Evolutionary conservation across 208 protist genomes (phyloP).

Genomic region (Leishmania aethiopica): DNA sequence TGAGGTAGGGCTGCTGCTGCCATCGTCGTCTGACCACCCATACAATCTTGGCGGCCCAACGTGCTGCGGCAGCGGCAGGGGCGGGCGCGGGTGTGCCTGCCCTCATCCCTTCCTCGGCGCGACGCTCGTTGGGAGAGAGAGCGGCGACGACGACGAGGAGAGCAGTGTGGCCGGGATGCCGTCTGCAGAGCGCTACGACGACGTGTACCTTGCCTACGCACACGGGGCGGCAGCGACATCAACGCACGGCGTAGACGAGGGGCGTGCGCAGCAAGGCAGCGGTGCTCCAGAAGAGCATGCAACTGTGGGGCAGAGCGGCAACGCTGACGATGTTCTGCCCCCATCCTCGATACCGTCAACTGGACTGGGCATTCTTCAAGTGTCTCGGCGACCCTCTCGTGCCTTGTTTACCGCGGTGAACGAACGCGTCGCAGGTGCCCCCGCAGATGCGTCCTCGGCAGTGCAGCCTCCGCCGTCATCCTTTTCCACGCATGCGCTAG

Average conservation of each 20-base stretch:
- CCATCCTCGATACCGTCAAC: neutral
- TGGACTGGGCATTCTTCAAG: neutral
- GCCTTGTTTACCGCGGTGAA: neutral
- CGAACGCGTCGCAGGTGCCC: neutral
- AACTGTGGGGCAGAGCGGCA: neutral
- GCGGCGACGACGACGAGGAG: neutral
- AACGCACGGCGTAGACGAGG: neutral
- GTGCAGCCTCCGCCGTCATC: neutral
- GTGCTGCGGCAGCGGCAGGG: neutral
- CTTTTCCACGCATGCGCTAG: neutral
- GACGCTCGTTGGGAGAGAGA: neutral
- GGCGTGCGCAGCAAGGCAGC: neutral
- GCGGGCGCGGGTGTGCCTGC: neutral
- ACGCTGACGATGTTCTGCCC: neutral
- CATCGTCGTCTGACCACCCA: slow-evolving; percentile 1
- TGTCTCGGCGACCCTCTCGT: neutral
- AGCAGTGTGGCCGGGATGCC: neutral
- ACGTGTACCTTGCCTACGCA: neutral
- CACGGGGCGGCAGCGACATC: neutral
- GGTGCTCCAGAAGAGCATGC: neutral
- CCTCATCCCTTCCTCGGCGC: neutral
- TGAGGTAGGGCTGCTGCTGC: neutral
- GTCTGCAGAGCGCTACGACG: neutral
- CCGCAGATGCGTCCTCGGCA: neutral
- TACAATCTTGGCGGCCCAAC: neutral